phyloP scores from a whole-genome alignment of 2,329 filamentous ascomycete species.

The Karstenula rhodostoma region DNA sequence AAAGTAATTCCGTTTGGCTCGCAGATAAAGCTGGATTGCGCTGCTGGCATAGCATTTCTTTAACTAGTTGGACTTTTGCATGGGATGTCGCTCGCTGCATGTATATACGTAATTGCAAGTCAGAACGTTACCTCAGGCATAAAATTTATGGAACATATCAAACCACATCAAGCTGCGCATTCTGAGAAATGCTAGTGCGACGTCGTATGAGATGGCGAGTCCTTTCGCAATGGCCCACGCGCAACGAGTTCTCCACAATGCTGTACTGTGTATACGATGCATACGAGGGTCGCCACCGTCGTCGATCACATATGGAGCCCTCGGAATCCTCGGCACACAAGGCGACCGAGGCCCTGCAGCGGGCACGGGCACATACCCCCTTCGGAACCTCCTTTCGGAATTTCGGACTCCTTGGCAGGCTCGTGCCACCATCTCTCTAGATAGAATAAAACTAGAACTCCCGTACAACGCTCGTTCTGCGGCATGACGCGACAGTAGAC shows the following conservation, averaged over 20 bases:
- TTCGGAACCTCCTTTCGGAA: conserved; percentile 13
- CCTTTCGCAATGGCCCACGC: not conserved
- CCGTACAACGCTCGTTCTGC: not conserved
- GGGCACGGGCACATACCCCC: not conserved
- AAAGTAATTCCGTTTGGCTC: conserved; percentile 13
- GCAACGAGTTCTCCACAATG: not conserved
- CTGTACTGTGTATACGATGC: not conserved
- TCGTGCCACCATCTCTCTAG: not conserved
- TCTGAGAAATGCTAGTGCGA: too few relatives aligned
- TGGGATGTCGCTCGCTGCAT: conserved; percentile 12
- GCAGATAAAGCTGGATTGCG: conserved; percentile 5
- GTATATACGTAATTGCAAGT: conserved; percentile 12
- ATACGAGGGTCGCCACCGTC: not conserved
- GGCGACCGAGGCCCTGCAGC: not conserved
- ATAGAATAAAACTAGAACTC: not conserved
- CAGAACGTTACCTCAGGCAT: not conserved
- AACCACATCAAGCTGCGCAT: not conserved
- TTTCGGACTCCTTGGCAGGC: conserved; percentile 8
- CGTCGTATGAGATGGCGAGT: not conserved
- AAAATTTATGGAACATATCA: not conserved
- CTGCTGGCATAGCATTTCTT: conserved; percentile 22
- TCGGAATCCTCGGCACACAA: not conserved
- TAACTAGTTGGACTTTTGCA: conserved; percentile 2
- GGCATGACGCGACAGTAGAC: not conserved
- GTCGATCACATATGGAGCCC: conserved; percentile 1